These are phyloP conservation scores for Gossypium davidsonii DNA, from an alignment of 441 rosid genomes.

Conservation along the genomic window DNA sequence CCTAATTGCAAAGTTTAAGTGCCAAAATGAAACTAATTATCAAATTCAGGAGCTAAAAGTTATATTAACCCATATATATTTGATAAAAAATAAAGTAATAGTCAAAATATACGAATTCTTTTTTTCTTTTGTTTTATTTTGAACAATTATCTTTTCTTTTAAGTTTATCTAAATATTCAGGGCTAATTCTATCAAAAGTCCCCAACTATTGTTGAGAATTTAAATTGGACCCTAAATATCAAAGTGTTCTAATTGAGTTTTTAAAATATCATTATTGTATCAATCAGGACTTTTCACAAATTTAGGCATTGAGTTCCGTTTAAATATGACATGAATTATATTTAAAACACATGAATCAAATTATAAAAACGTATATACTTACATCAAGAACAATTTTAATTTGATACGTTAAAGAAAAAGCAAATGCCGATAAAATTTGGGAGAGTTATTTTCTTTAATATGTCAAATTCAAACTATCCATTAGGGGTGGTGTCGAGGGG, in stretches of 20 bases:
- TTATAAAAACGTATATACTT: not conserved
- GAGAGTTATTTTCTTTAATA: too few species aligned
- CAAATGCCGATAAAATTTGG: too few species aligned
- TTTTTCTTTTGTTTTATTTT: not conserved
- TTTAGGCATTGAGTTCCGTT: too few species aligned
- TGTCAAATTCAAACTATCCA: too few species aligned
- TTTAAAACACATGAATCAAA: too few species aligned
- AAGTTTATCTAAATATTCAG: not conserved
- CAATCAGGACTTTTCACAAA: not conserved
- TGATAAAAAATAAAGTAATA: not conserved
- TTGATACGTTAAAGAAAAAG: not conserved
- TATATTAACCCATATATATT: too few species aligned
- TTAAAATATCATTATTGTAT: not conserved
- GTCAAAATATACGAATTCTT: not conserved
- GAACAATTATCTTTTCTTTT: not conserved
- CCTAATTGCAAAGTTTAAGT: too few species aligned
- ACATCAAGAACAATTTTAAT: not conserved
- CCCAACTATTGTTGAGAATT: not conserved
- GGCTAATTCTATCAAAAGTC: not conserved
- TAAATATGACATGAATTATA: too few species aligned
- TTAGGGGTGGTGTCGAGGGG: too few species aligned
- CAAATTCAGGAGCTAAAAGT: too few species aligned
- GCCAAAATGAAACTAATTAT: too few species aligned
- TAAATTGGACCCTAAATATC: not conserved
- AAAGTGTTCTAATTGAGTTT: not conserved